Base-by-base conservation (phyloP, 768 basidiomycete species). In the Hericium rajendrae region DNA sequence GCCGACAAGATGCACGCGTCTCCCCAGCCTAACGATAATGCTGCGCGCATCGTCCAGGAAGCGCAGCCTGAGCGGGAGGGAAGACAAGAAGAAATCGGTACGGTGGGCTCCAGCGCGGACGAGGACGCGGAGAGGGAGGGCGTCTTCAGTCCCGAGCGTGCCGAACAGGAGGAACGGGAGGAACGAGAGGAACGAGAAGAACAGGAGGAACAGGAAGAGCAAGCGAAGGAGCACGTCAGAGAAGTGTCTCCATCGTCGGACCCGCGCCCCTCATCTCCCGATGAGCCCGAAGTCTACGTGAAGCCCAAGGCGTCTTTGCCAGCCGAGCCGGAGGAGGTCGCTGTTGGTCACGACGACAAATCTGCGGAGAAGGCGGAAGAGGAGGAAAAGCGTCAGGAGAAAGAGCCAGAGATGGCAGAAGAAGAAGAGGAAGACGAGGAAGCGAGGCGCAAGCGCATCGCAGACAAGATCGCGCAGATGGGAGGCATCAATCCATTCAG, bases 401-500 rank as follows among this genome's bases (percentile, higher is more conserved):
- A 72, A 59, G 71, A 75, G 2, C 77, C 43, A 26, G 49, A 51
- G 49, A 52, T 53, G 41, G 39, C 37, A 10, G 67, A 68, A 20
- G 67, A 70, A 24, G 71, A 71, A 32, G 81, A 77, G 51, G 78
- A 80, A 46, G 81, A 80, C 16, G 82, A 83, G 59, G 78, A 72
- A 59, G 71, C 76, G 2, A 77, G 81, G 38, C 76, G 77, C 43
- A 77, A 75, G 59, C 80, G 80, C 53, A 78, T 88, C 20, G 79
- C 84, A 22, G 84, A 82, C 58, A 73, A 71, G 20, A 65, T 82
- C 39, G 81, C 83, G 6, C 79, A 81, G 69, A 82, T 82, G 73
- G 87, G 85, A 15, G 78, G 79, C 61, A 71, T 77, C 72, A 74
- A 84, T 62, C 81, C 84, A 2, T 76, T 84, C 54, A 70, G 74